Percentiles rank a stretch among this genome's conserved stretches.
phyloP scores from a whole-genome alignment of 2,329 filamentous ascomycete genomes.

The Xylaria digitata region DNA sequence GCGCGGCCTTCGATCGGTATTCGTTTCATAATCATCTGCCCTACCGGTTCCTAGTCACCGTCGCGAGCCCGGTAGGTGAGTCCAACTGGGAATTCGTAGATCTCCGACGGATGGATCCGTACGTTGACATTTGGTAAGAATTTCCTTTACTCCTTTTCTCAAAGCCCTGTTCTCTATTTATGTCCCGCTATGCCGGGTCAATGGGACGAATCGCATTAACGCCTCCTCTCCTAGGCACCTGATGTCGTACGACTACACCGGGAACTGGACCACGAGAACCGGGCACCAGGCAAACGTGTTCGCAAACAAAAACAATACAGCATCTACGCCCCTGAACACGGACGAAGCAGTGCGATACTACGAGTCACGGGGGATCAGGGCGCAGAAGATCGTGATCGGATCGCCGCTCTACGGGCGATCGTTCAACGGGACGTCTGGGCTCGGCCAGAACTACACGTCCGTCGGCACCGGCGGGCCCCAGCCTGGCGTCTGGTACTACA shows the following conservation, averaged over 20 bases:
- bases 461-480: constrained; percentile 69
- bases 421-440: constrained; percentile 74
- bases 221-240: constrained; percentile 53
- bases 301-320: constrained; percentile 60
- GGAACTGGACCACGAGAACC: constrained; percentile 70
- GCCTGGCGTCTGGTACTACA: constrained; percentile 71
- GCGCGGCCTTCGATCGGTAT: constrained; percentile 51
- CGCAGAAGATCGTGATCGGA: constrained; percentile 77
- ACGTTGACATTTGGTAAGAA: constrained; percentile 65
- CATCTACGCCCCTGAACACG: constrained; percentile 75
- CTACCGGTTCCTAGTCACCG: constrained; percentile 63
- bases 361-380: constrained; percentile 65
- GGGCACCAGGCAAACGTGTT: constrained; percentile 79
- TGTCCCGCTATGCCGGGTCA: background rate
- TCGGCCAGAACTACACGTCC: constrained; percentile 72
- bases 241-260: constrained; percentile 79
- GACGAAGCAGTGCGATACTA: constrained; percentile 74
- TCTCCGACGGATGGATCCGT: constrained; percentile 64
- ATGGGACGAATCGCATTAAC: constrained; percentile 12
- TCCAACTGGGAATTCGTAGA: constrained; percentile 63
- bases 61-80: constrained; percentile 62
- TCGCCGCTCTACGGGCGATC: constrained; percentile 84
- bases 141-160: too few species aligned
- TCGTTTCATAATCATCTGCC: constrained; percentile 44
- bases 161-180: background rate